Evolutionary conservation across 225 moss, liverwort and hornwort genomes (phyloP).

Genomic region (Marchantia paleacea): DNA sequence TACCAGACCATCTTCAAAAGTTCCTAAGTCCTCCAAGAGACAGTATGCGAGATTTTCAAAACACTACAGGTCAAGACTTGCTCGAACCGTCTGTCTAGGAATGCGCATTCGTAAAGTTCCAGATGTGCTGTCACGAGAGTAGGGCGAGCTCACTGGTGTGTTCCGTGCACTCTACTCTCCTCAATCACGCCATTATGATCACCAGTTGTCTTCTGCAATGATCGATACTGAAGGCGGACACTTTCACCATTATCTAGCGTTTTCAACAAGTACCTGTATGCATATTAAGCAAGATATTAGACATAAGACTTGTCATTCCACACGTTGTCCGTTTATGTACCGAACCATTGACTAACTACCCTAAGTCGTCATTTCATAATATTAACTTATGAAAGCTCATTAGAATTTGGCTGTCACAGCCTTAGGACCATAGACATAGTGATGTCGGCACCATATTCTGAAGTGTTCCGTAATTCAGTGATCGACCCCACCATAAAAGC

Average conservation of each 20-base stretch:
- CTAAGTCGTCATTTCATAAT: no score
- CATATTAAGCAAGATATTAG: neutral
- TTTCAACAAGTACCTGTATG: constrained; percentile 78
- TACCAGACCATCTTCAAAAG: constrained; percentile 27
- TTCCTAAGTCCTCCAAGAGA: constrained; percentile 24
- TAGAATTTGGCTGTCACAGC: no score
- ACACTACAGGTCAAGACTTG: constrained; percentile 18
- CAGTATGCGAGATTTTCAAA: constrained; percentile 14
- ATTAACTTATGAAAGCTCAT: no score
- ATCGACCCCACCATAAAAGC: no score
- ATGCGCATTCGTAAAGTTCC: neutral
- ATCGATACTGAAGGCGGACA: constrained; percentile 91
- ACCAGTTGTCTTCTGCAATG: constrained; percentile 63
- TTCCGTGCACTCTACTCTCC: constrained; percentile 52
- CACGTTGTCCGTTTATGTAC: neutral
- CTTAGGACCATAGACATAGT: no score
- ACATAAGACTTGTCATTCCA: no score
- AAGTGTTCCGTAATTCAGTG: no score
- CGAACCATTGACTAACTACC: neutral
- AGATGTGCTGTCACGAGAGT: constrained; percentile 18
- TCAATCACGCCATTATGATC: constrained; percentile 65
- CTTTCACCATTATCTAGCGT: constrained; percentile 92
- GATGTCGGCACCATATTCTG: no score
- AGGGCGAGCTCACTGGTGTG: constrained; percentile 35
- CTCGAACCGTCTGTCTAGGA: constrained; percentile 17